Evolutionary conservation across 768 basidiomycete species (phyloP), one percentile per base, ranked within the genome.

Genomic region (Lentinus brumalis): DNA sequence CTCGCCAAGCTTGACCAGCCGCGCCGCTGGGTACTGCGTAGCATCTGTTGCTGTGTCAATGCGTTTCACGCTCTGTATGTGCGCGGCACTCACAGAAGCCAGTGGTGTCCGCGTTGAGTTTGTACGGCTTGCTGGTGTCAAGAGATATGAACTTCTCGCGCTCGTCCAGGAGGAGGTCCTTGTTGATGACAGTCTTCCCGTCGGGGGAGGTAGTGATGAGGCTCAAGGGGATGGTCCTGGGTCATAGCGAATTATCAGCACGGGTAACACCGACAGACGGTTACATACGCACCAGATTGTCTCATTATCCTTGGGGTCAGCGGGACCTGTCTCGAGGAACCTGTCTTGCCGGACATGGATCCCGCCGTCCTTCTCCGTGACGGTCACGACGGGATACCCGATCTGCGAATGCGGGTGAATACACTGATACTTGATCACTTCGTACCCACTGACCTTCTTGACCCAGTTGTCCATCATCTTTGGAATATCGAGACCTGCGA

Each of bases 401-500:
- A 85, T 80, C 83, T 82, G 50, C 49, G 57, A 14, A 15, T 16
- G 16, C 8, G 41, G 2, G 8, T 46, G 29, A 31, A 8, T 7
- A 31, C 9, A 11, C 18, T 7, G 46, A 3, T 4, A 31, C 30
- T 4, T 16, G 46, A 10, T 5, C 29, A 5, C 1, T 7, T 5
- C 41, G 12, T 2, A n/a, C 46, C 29, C 35, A 55, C 67, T 6
- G 35, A 86, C 88, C 80, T 93, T 91, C 55, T 85, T 83, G 41
- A 94, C 89, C 96, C 96, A 99, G 71, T 89, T 89, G 60, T 92
- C 85, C 92, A 98, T 95, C 67, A 98, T 80, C 51, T 80, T 79
- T 3, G 88, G 80, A 40, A 96, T 82, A 66, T 97, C 86, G 21
- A 87, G 70, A 8, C 82, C 85, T 85, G 44, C n/a, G 21, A 15